These are phyloP conservation scores for Erucastrum elatum DNA, from an alignment of 345 rosid species.

Conservation along the genomic window DNA sequence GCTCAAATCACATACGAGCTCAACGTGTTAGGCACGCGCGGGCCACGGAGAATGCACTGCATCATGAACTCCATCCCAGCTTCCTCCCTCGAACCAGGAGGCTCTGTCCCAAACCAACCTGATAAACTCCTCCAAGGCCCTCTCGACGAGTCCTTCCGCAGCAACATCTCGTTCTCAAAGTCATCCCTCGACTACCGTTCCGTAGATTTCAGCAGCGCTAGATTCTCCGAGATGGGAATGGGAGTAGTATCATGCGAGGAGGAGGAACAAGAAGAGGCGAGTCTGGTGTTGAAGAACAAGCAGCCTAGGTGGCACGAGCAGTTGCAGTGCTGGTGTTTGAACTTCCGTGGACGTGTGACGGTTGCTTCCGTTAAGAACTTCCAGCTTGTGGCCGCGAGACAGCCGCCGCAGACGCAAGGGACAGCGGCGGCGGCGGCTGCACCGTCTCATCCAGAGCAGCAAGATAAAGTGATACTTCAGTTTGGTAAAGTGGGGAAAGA, in stretches of 20 bases:
- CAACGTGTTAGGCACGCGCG: constrained; percentile 63
- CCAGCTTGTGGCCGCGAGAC: constrained; percentile 56
- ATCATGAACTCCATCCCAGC: constrained; percentile 62
- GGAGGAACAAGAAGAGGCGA: constrained; percentile 40
- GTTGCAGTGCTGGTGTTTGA: constrained; percentile 67
- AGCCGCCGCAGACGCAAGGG: constrained; percentile 42
- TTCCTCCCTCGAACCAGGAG: constrained; percentile 55
- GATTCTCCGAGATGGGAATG: constrained; percentile 45
- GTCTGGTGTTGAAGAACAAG: constrained; percentile 58
- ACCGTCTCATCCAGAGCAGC: constrained; percentile 59
- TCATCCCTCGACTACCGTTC: constrained; percentile 54
- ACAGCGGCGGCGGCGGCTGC: constrained; percentile 40
- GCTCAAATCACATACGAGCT: constrained; percentile 60
- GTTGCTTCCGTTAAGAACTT: constrained; percentile 72
- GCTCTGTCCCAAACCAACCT: constrained; percentile 60
- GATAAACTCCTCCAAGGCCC: constrained; percentile 51
- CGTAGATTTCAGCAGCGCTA: constrained; percentile 59
- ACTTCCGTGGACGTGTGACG: constrained; percentile 65
- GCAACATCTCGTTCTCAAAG: constrained; percentile 54
- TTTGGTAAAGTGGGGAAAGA: constrained; percentile 95
- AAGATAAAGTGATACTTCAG: constrained; percentile 89
- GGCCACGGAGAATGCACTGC: constrained; percentile 69
- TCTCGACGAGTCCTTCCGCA: constrained; percentile 59
- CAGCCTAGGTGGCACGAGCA: constrained; percentile 76
- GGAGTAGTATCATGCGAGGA: constrained; percentile 44